phyloP scores from a whole-genome alignment of 2,329 filamentous ascomycete species.

The Amauroascus verrucosus region DNA sequence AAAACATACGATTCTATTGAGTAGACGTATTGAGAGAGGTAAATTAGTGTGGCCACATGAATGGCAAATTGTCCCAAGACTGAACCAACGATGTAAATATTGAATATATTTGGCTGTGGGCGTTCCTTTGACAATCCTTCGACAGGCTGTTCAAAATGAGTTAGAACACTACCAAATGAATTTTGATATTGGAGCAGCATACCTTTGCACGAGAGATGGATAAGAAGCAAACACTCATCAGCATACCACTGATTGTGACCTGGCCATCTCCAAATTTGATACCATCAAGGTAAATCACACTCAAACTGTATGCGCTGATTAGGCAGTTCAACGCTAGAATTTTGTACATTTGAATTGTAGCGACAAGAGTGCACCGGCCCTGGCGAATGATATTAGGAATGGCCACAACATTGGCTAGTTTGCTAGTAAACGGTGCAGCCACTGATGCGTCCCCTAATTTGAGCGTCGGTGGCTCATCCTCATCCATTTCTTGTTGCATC shows the following conservation, averaged over 20 bases:
- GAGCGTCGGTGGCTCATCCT: constrained; percentile 84
- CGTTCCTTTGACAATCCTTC: constrained; percentile 93
- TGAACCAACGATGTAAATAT: constrained; percentile 95
- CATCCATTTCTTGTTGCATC: constrained; percentile 82
- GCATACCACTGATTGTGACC: constrained; percentile 97
- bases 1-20: constrained; percentile 65
- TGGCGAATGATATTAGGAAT: constrained; percentile 98
- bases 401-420: constrained; percentile 90
- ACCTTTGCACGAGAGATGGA: constrained; percentile 93
- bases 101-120: constrained; percentile 97
- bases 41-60: constrained; percentile 88
- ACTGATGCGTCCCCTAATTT: constrained; percentile 97
- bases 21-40: constrained; percentile 83
- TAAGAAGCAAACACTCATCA: constrained; percentile 99
- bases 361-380: constrained; percentile 91
- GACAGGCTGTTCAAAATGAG: constrained; percentile 50
- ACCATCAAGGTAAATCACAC: constrained; percentile 89
- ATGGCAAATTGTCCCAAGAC: constrained; percentile 95
- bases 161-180: background rate
- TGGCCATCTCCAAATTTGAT: constrained; percentile 99
- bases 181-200: constrained; percentile 21
- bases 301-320: constrained; percentile 94
- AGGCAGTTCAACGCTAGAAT: constrained; percentile 95
- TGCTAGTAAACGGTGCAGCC: constrained; percentile 93
- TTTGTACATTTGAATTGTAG: constrained; percentile 99